Base-by-base conservation (phyloP, 1,284 basidiomycete species). In the Cryptococcus wingfieldii region DNA sequence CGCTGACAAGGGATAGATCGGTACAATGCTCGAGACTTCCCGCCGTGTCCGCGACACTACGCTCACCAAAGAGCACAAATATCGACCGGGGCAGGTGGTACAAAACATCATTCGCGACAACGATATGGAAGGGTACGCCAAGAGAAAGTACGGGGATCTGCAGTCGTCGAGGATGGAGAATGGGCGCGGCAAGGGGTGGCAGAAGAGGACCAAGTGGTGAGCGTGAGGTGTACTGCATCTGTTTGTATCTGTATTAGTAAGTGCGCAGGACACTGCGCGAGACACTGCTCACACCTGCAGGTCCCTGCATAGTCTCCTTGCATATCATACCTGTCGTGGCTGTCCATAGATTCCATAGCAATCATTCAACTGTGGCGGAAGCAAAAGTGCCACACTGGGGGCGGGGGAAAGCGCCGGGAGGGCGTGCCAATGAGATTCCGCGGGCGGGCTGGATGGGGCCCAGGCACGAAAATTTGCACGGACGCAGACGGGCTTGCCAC, bases 71-170 rank as follows among this genome's bases (percentile, higher is more conserved):
- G 64, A 95, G 89, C 74, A 81, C 85, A 64, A 89, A 85, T 50
- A 81, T 90, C 56, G 88, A 88, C 54, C 93, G 87, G 71, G 94
- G 4, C 64, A 87, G 14, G 80, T 98, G 47, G 89, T 98, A 23
- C 89, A 94, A 61, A 89, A 91, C 69, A 79, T 98, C 18, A 84
- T 97, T 49, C 86, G 87, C 61, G 93, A 98, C 77, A 85, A 88
- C 2, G 87, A 89, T 71, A 84, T 90, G 18, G 86, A 84, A 65
- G 82, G 85, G 54, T 97, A 96, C 72, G 89, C 94, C 41, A 97
- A 97, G 80, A 86, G 86, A 79, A 98, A 97, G 79, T 97, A 93
- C 75, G 83, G 83, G 58, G 90, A 95, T 62, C 76, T 96, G 56
- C 89, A 93, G 76, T 71, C 75, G 28, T 83, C 83, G 57, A 82